Percentiles rank a stretch among this genome's conserved stretches.
Conservation (phyloP, 495 filamentous ascomycete species). For the Saxophila tyrrhenica region DNA sequence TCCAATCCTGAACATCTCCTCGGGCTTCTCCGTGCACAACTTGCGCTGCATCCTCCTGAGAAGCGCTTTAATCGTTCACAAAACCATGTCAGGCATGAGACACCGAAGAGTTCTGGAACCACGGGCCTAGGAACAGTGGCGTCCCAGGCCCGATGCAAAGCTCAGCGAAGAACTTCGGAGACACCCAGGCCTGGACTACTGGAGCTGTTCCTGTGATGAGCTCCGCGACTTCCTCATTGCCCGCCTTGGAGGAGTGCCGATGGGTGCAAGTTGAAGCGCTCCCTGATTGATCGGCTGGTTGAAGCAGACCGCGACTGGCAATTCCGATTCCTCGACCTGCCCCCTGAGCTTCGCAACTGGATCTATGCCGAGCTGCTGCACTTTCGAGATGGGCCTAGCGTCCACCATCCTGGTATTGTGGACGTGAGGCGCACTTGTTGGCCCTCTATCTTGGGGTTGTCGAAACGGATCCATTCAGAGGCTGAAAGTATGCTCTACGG, state of each 20-base stretch:
- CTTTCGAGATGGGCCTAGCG: background rate
- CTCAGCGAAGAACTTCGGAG: no score
- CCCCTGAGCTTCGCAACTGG: conserved; percentile 1
- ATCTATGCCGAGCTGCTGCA: conserved; percentile 2
- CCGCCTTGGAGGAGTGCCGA: background rate
- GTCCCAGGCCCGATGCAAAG: no score
- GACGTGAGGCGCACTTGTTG: background rate
- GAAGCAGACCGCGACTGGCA: background rate
- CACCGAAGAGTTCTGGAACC: no score
- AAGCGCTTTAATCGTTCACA: no score
- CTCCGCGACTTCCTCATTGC: background rate
- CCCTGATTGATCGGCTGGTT: background rate
- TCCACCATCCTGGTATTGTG: background rate
- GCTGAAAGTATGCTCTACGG: background rate
- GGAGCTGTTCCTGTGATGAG: background rate
- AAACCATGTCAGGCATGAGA: no score
- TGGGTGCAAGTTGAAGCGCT: background rate
- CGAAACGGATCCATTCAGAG: background rate
- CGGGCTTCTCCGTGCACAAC: no score
- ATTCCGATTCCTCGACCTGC: conserved; percentile 3
- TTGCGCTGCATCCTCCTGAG: no score
- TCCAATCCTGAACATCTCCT: no score
- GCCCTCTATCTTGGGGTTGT: background rate
- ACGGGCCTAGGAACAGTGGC: no score
- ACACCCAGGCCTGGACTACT: background rate